These are phyloP conservation scores for Colletotrichum lindemuthianum DNA, from an alignment of 2,329 filamentous ascomycete genomes.

Conservation along the genomic window DNA sequence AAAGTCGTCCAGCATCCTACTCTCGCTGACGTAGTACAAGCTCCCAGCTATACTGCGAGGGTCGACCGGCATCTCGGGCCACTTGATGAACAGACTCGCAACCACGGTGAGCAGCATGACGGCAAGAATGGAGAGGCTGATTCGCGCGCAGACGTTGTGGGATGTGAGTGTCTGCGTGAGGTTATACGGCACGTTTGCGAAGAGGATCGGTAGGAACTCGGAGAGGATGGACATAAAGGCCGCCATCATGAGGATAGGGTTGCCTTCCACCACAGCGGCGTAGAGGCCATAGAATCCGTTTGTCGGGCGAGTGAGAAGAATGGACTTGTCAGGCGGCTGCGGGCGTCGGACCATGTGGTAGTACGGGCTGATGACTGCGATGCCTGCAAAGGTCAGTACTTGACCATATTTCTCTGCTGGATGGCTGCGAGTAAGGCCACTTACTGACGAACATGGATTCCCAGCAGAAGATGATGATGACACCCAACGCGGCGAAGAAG, in stretches of 20 bases:
- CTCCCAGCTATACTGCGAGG: slow-evolving; percentile 57
- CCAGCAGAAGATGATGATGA: slow-evolving; percentile 54
- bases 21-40: slow-evolving; percentile 52
- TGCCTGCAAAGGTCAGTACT: slow-evolving; percentile 44
- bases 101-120: slow-evolving; percentile 55
- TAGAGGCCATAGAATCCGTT: slow-evolving; percentile 58
- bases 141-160: slow-evolving; percentile 52
- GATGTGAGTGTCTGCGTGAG: slow-evolving; percentile 51
- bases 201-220: slow-evolving; percentile 60
- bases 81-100: slow-evolving; percentile 52
- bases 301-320: slow-evolving; percentile 53
- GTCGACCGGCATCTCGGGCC: slow-evolving; percentile 57
- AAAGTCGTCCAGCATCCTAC: slow-evolving; percentile 32
- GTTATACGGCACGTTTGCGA: slow-evolving; percentile 60
- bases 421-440: slow-evolving; percentile 13
- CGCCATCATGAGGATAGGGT: slow-evolving; percentile 53
- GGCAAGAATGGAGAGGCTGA: slow-evolving; percentile 51
- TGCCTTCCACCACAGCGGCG: slow-evolving; percentile 46
- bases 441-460: slow-evolving; percentile 51
- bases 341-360: slow-evolving; percentile 49
- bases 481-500: slow-evolving; percentile 52
- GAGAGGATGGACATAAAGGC: slow-evolving; percentile 56
- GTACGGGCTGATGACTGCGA: slow-evolving; percentile 57
- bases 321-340: slow-evolving; percentile 48
- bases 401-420: background rate